phyloP scores from a whole-genome alignment of 441 rosid species.

The Gossypium lobatum region DNA sequence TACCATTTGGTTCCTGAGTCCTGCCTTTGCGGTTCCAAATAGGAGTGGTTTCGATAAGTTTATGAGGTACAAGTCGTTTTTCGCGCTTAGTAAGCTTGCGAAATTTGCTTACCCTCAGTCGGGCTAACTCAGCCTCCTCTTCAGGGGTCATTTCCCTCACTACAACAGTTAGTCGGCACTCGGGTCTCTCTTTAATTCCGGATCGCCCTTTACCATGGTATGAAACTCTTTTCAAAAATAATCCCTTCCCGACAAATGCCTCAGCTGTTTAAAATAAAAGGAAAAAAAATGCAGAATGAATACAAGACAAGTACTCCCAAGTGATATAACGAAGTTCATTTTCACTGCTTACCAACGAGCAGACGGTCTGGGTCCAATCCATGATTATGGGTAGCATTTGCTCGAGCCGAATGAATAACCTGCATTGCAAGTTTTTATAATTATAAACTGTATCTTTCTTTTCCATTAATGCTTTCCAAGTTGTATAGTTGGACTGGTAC shows the following conservation, averaged over 20 bases:
- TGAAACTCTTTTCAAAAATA: constrained; percentile 50
- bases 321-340: not conserved
- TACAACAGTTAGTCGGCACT: constrained; percentile 70
- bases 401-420: constrained; percentile 91
- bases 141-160: constrained; percentile 76
- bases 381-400: constrained; percentile 88
- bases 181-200: constrained; percentile 60
- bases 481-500: not conserved
- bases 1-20: constrained; percentile 11
- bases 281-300: not conserved
- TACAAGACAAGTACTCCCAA: not conserved
- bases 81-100: constrained; percentile 61
- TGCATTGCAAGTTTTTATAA: constrained; percentile 19
- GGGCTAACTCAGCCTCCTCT: constrained; percentile 87
- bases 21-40: constrained; percentile 69
- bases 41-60: constrained; percentile 79
- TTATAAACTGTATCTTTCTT: not conserved
- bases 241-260: constrained; percentile 90
- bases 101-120: constrained; percentile 64
- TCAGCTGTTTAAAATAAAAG: constrained; percentile 47
- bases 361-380: constrained; percentile 78
- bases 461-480: not conserved
- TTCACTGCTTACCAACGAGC: constrained; percentile 56
- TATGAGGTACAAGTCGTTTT: constrained; percentile 58
- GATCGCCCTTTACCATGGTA: constrained; percentile 63